Percentiles rank a stretch among this genome's conserved stretches.
Conservation (phyloP, 768 basidiomycete species). For the Kondoa subrosea region DNA sequence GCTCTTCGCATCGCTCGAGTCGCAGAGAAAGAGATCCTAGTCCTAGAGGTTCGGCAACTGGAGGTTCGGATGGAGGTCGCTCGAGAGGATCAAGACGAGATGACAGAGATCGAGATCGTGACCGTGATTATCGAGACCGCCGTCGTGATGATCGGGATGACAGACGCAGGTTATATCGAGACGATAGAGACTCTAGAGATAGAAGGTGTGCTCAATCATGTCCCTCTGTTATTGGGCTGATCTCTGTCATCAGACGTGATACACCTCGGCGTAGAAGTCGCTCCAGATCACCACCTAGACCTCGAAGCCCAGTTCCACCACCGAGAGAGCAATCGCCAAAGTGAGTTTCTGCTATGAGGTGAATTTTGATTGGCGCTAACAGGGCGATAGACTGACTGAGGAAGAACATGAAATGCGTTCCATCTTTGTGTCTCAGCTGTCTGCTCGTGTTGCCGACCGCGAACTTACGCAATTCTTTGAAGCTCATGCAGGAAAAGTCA, state of each 20-base stretch:
- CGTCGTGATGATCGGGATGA: neutral
- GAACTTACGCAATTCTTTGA: slow-evolving; percentile 99
- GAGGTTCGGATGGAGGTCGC: neutral
- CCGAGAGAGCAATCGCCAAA: neutral
- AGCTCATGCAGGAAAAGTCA: slow-evolving; percentile 81
- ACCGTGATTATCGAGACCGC: neutral
- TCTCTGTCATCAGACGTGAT: neutral
- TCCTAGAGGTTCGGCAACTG: neutral
- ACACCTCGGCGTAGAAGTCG: neutral
- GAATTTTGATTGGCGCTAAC: neutral
- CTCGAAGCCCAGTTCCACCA: neutral
- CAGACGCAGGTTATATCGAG: neutral
- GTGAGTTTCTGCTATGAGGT: neutral
- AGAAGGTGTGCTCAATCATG: neutral
- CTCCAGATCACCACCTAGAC: neutral
- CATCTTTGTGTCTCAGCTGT: slow-evolving; percentile 95
- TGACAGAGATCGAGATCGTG: neutral
- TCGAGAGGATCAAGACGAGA: neutral
- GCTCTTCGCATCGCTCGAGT: neutral
- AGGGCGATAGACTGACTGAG: slow-evolving; percentile 36
- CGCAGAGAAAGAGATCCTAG: neutral
- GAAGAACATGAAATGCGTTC: slow-evolving; percentile 97
- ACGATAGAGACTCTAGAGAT: neutral
- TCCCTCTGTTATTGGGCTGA: neutral
- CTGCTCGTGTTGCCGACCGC: slow-evolving; percentile 85